Evolutionary conservation across 352 stramenopile genomes (phyloP), one percentile per base, ranked within the genome.

Genomic region (Pythium sp.): DNA sequence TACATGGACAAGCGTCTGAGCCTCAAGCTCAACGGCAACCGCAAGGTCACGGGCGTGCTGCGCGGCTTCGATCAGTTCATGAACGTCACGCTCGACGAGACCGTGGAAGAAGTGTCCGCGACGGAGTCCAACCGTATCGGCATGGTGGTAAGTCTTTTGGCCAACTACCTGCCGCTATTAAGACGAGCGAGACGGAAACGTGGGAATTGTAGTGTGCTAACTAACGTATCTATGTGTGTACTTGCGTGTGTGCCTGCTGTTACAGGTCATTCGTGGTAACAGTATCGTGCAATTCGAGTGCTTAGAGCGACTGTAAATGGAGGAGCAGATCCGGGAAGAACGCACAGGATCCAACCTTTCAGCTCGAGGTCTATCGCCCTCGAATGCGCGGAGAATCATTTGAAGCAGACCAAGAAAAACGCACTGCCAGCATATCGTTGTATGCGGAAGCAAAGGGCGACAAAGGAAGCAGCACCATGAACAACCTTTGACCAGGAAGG

Each of bases 11-110:
- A 99, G 85, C 87, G 82, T 47, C 74, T 99, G 61, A 93, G 84
- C 73, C 75, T 99, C 62, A 97, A 92, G 70, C 84, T 99, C 58
- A 98, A 98, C 74, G 95, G 92, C 51, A 98, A 98, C 78, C 86
- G 95, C 68, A 97, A 97, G 75, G 84, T 99, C 20, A 88, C 91
- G 46, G 97, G 97, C 34, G 89, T 95, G 55, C 76, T 99, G 59
- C 87, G 94, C 22, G 97, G 97, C 58, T 99, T 98, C 73, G 97
- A 99, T 79, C 93, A 97, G 75, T 99, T 98, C 78, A 95, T 99
- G 77, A 99, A 99, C 85, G 87, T 99, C 32, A 98, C 98, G 46
- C 74, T 99, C 55, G 95, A 99, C 65, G 91, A 98, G 67, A 93
- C 93, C 11, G 79, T 96, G 30, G 90, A 97, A 68, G 93, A 98